Percentiles rank a stretch among this genome's conserved stretches.
These are phyloP conservation scores for Rhizopogon vesiculosus DNA, from an alignment of 768 basidiomycete genomes.

Conservation along the genomic window DNA sequence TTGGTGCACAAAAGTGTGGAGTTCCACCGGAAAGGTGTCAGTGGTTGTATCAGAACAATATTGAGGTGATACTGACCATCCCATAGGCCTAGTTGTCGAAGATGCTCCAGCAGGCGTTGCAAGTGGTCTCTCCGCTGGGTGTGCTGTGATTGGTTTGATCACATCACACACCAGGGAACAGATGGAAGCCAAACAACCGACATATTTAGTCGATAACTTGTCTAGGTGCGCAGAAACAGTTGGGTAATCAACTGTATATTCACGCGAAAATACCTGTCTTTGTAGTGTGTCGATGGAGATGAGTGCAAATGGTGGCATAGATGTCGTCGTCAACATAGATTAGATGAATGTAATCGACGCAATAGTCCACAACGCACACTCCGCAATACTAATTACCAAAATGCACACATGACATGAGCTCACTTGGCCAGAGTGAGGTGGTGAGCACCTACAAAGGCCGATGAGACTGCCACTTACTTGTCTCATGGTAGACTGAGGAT, in stretches of 20 bases:
- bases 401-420: background rate
- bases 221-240: conserved; percentile 44
- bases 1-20: conserved; percentile 71
- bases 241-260: background rate
- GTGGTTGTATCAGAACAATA: conserved; percentile 15
- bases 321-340: conserved; percentile 34
- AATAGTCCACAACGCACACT: background rate
- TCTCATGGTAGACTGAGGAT: too few relatives aligned
- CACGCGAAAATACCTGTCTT: background rate
- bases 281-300: conserved; percentile 25
- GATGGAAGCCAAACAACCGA: conserved; percentile 57
- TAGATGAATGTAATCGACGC: conserved; percentile 7
- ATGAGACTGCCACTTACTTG: too few relatives aligned
- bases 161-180: conserved; percentile 75
- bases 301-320: conserved; percentile 36
- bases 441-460: too few relatives aligned
- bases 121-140: conserved; percentile 78
- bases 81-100: conserved; percentile 77
- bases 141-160: conserved; percentile 76
- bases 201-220: conserved; percentile 71
- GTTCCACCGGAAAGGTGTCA: conserved; percentile 59
- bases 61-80: conserved; percentile 11
- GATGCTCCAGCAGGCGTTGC: conserved; percentile 86
- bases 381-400: too few relatives aligned
- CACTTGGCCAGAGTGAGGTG: too few relatives aligned